Evolutionary conservation across 495 filamentous ascomycete species (phyloP).

Genomic region (Cudoniella acicularis): DNA sequence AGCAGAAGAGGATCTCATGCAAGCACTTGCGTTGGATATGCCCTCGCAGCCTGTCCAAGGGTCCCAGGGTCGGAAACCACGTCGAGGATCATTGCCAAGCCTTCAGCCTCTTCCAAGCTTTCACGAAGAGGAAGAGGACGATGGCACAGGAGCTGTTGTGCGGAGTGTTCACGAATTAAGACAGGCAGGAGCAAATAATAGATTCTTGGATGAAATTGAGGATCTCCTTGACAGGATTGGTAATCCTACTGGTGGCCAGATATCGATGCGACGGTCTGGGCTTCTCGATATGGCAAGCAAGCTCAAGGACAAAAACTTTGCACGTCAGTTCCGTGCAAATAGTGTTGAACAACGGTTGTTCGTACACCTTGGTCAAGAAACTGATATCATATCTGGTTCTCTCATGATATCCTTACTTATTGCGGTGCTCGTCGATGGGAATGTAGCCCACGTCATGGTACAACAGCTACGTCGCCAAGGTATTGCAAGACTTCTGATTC

Average conservation of each 20-base stretch:
- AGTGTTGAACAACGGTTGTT: slow-evolving; percentile 68
- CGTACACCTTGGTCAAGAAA: slow-evolving; percentile 46
- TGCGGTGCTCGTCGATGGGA: slow-evolving; percentile 48
- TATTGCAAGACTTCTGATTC: slow-evolving; percentile 45
- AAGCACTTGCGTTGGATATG: slow-evolving; percentile 30
- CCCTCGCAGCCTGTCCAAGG: slow-evolving; percentile 12
- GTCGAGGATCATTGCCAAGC: slow-evolving; percentile 25
- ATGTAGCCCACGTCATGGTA: slow-evolving; percentile 43
- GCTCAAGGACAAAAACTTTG: slow-evolving; percentile 59
- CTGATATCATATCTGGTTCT: slow-evolving; percentile 54
- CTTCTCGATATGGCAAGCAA: slow-evolving; percentile 70
- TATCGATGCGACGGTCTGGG: slow-evolving; percentile 43
- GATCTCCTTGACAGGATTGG: slow-evolving; percentile 83
- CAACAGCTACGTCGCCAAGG: slow-evolving; percentile 47
- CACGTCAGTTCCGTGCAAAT: slow-evolving; percentile 70
- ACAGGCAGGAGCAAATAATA: slow-evolving; percentile 77
- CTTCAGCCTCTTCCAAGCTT: slow-evolving; percentile 27
- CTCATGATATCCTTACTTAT: slow-evolving; percentile 53
- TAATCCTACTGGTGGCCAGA: slow-evolving; percentile 35
- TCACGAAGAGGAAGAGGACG: slow-evolving; percentile 44
- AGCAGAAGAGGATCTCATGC: slow-evolving; percentile 34
- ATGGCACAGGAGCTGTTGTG: slow-evolving; percentile 53
- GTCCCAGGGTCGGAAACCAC: slow-evolving; percentile 22
- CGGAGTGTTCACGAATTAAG: slow-evolving; percentile 87
- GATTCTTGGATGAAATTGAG: slow-evolving; percentile 76